Base-by-base conservation (phyloP, 768 basidiomycete genomes). In the Boletus rubroflammeus region DNA sequence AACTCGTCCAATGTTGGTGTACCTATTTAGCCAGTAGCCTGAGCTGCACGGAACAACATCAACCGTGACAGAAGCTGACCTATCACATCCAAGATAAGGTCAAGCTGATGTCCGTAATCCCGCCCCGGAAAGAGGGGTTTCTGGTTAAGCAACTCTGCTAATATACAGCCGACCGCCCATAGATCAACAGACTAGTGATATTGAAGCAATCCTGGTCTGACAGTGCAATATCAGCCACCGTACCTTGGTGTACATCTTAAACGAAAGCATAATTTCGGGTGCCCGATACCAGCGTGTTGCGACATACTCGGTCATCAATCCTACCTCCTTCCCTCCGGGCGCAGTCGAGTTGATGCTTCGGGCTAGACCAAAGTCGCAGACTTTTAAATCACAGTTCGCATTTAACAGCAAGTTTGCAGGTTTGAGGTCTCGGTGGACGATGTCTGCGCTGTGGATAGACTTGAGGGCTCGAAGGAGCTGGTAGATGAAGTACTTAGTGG, bases 221-320 rank as follows among this genome's bases (percentile, higher is more conserved):
- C 26, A 57, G 56, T 43, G 49, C 6, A 35, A 43, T 35, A 29
- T 32, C 49, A 50, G 36, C 23, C 32, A 35, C 26, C 57, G 19
- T 58, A 83, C 85, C 76, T 86, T 86, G 53, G 85, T 86, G 67
- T 88, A 87, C 84, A 88, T 88, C 75, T 92, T 91, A 82, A 93
- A 94, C 3, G 88, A 90, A 48, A 94, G 77, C 93, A 96, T 96
- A 67, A 95, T 93, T 71, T 96, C 93, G 0, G 92, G 92, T 0
- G 93, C 93, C 45, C 91, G 83, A 68, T 94, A 96, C 93, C 91
- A 95, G 50, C 93, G 75, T 49, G 93, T 95, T 2, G 93, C 92
- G 50, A 96, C 93, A 63, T 91, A 92, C 73, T 89, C 87, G 23
- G 85, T 86, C 86, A 87, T 86, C 55, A 85, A 66, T 3, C 85